phyloP scores from a whole-genome alignment of 176 grass and related monocot genomes.

The Pharus latifolius region DNA sequence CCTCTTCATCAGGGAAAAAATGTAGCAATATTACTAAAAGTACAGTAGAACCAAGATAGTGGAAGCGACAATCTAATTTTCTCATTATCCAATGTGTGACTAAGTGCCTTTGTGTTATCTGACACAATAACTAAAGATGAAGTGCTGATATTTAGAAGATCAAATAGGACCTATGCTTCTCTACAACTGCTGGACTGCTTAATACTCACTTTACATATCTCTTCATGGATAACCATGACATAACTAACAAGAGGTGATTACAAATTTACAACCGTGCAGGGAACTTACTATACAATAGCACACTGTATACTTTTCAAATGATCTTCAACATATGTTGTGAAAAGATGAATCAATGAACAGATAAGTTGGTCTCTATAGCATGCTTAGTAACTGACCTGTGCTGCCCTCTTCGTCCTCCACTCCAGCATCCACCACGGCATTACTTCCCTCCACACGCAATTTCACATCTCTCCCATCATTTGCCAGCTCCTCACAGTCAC shows the following conservation, averaged over 20 bases:
- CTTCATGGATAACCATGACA: background rate
- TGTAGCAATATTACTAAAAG: background rate
- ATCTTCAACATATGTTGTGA: background rate
- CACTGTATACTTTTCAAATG: background rate
- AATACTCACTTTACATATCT: background rate
- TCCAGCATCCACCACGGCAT: background rate
- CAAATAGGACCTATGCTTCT: background rate
- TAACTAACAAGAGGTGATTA: background rate
- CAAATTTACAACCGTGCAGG: background rate
- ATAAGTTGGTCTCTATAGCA: background rate
- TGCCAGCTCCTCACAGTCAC: background rate
- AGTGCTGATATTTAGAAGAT: background rate
- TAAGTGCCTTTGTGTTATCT: background rate
- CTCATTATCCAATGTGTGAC: background rate
- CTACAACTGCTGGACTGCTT: background rate
- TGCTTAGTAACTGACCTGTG: conserved; percentile 25
- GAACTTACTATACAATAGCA: background rate
- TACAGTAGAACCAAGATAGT: background rate
- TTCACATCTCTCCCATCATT: background rate
- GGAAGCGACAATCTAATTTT: background rate
- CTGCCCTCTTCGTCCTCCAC: conserved; percentile 18
- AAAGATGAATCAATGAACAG: too few species aligned
- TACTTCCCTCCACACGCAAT: background rate
- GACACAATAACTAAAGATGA: background rate
- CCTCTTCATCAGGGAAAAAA: background rate